Evolutionary conservation across 495 filamentous ascomycete genomes (phyloP), one percentile per base, ranked within the genome.

Genomic region (Aspergillus baeticus): DNA sequence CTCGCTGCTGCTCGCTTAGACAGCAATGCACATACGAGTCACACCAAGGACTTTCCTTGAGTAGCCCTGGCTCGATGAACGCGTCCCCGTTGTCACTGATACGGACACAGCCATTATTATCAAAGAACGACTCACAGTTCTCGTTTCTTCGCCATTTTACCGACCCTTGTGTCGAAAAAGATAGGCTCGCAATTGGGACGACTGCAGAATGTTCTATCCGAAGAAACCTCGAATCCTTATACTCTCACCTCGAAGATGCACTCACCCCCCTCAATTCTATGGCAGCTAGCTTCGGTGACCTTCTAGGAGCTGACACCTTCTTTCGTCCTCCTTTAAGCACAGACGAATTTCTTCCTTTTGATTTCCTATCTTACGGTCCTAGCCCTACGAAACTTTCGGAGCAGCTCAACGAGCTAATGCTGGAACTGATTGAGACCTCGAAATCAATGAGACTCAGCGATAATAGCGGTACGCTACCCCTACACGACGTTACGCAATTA

Each of bases 31-130:
- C 62, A 17, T 69, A 66, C 34, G 59, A 21, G 11, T 23, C 35
- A 2, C 51, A 57, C 13, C 42, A 34, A 34, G 14, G 10, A 34
- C 51, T 29, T 49, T 56, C 21, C 4, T 41, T n/a, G 21, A n/a
- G 15, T 14, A 42, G 17, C 20, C 46, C 55, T 33, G 31, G 17
- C 17, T 62, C 62, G 17, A 31, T 35, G 11, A 17, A 41, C n/a
- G 36, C 39, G 13, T 56, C 62, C 11, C 39, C 48, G 17, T 44
- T 57, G 44, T 84, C 87, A 67, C 87, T 84, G 13, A 45, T 29
- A 26, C 87, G 77, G 4, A 84, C 79, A n/a, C n/a, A n/a, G 23
- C 82, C 73, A 4, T 87, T 67, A 20, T 78, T 73, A 1, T 73
- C 69, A 50, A 55, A 53, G 29, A 49, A 39, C 5, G 44, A 50